Base-by-base conservation (phyloP, 768 basidiomycete species). In the Leucocoprinus leucothites region DNA sequence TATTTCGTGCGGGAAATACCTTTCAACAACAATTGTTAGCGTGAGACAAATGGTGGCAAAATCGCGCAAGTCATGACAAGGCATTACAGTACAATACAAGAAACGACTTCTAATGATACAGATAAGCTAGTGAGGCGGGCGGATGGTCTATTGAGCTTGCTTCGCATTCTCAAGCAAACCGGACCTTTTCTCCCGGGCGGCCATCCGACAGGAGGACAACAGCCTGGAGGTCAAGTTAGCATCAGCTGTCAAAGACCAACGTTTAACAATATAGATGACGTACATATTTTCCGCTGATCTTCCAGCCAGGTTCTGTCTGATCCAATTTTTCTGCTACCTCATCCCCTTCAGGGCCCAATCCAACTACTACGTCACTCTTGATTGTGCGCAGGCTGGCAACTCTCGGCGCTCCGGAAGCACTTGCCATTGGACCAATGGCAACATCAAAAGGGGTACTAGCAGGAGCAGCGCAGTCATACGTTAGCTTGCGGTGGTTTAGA, bases 271-370 rank as follows among this genome's bases (percentile, higher is more conserved):
- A 1, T n/a, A 57, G 1, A 1, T 53, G 6, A 43, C 91, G 73
- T 68, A 94, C 93, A 65, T 94, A 95, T 91, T 95, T 94, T 45
- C 94, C 94, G 48, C 90, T 91, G 64, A 97, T 96, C 76, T 94
- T 95, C 95, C 95, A 98, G 48, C 95, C 95, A 16, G 89, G 84
- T 65, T 97, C 93, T 24, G 81, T 78, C 63, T 87, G 76, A 68
- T 96, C 91, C n/a, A 97, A 75, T 54, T 76, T 79, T 68, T 91
- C 88, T 2, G 91, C 91, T 35, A 84, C 71, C 43, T 74, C 74
- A 60, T 91, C 88, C 2, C 86, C 86, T 9, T 86, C 71, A 7
- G 76, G 67, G 34, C 88, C 89, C 24, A 93, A 73, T 5, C 91
- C 91, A 41, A 96, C 94, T 2, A 98, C 94, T 41, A 97, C 94